Conservation (phyloP, 768 basidiomycete genomes). For the Stropharia rugosoannulata region DNA sequence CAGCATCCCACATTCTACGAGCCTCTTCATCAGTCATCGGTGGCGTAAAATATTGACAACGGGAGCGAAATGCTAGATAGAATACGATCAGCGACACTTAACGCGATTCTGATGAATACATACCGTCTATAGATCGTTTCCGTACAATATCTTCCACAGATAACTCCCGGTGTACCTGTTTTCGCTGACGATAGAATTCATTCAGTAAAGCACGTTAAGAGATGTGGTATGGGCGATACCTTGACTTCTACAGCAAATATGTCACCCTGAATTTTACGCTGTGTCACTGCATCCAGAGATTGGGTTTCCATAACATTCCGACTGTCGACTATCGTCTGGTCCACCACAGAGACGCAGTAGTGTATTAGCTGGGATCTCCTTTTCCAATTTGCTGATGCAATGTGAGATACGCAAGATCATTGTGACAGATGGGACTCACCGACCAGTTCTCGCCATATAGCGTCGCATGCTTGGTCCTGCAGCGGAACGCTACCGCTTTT, state of each 20-base stretch:
- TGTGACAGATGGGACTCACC: slow-evolving; percentile 44
- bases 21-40: slow-evolving; percentile 59
- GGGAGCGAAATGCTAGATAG: slow-evolving; percentile 65
- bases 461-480: slow-evolving; percentile 73
- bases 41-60: slow-evolving; percentile 78
- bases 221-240: slow-evolving; percentile 34
- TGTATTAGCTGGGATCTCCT: slow-evolving; percentile 70
- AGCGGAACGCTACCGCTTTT: slow-evolving; percentile 45
- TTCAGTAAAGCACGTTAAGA: not conserved
- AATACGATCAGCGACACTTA: not conserved
- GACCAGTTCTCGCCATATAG: slow-evolving; percentile 77
- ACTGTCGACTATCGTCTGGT: slow-evolving; percentile 60
- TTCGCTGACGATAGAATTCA: slow-evolving; percentile 43
- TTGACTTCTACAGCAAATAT: slow-evolving; percentile 71
- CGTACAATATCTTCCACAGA: slow-evolving; percentile 72
- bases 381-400: slow-evolving; percentile 59
- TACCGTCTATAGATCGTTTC: slow-evolving; percentile 70
- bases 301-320: slow-evolving; percentile 41
- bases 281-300: slow-evolving; percentile 41
- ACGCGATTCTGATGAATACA: slow-evolving; percentile 14
- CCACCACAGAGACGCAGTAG: slow-evolving; percentile 73
- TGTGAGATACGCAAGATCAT: slow-evolving; percentile 15
- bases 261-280: slow-evolving; percentile 52
- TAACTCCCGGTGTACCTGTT: slow-evolving; percentile 75
- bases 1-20: slow-evolving; percentile 31